Evolutionary conservation across 108 stramenopile species (phyloP).

Genomic region (Tribonema minus): DNA sequence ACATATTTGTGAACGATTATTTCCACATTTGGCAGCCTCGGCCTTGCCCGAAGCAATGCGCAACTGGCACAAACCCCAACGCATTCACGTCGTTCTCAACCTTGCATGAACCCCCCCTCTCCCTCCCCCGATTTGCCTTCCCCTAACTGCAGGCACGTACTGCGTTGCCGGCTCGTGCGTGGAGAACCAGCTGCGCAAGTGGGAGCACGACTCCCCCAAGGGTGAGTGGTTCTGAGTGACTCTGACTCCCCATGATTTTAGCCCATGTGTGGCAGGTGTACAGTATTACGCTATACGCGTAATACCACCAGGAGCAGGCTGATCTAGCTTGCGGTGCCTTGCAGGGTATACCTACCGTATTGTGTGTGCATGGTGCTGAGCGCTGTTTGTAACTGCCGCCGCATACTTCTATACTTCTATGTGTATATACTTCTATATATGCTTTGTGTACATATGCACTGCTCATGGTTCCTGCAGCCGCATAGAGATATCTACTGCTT

Average conservation of each 20-base stretch:
- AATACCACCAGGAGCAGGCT: not conserved
- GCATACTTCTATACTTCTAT: not conserved
- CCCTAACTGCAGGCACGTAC: too few relatives aligned
- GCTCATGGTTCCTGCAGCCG: not conserved
- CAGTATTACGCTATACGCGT: not conserved
- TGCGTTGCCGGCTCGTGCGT: not conserved
- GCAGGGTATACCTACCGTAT: not conserved
- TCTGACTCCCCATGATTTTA: not conserved
- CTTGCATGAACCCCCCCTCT: too few relatives aligned
- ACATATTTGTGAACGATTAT: too few relatives aligned
- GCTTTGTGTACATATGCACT: not conserved
- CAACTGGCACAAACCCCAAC: too few relatives aligned
- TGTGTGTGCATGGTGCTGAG: not conserved
- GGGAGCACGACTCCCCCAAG: not conserved
- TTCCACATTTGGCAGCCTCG: too few relatives aligned
- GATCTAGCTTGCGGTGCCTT: not conserved
- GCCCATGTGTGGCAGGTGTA: not conserved
- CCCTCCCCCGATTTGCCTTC: too few relatives aligned
- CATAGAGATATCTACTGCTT: not conserved
- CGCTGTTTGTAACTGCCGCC: not conserved
- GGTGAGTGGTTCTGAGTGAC: too few relatives aligned
- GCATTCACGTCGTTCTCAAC: too few relatives aligned
- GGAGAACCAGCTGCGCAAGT: not conserved
- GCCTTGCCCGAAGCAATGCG: too few relatives aligned
- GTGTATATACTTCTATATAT: not conserved